Evolutionary conservation across 768 basidiomycete genomes (phyloP).

Genomic region (Lactifluus volemus): DNA sequence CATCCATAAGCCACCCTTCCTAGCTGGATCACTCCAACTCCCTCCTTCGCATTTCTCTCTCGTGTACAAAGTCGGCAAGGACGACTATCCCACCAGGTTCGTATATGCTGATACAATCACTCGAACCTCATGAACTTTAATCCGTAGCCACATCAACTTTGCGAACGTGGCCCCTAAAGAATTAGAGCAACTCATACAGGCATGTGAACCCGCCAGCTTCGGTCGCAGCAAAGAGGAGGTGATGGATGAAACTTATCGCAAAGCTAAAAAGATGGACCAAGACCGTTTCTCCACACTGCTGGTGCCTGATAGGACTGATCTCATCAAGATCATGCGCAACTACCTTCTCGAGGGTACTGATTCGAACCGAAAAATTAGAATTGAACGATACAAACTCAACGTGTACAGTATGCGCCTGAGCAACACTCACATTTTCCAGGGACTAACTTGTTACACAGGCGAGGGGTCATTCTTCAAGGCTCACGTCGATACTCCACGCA

Average conservation of each 20-base stretch:
- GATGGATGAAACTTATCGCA: constrained; percentile 38
- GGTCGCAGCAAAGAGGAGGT: constrained; percentile 31
- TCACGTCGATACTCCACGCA: constrained; percentile 41
- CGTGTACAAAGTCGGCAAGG: constrained; percentile 7
- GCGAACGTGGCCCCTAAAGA: constrained; percentile 1
- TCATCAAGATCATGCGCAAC: constrained; percentile 24
- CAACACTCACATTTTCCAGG: not conserved
- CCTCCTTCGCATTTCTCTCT: constrained; percentile 12
- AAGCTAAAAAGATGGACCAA: constrained; percentile 34
- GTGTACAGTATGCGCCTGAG: constrained; percentile 31
- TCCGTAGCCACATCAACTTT: constrained; percentile 4
- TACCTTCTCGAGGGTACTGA: constrained; percentile 22
- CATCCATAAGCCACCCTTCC: constrained; percentile 13
- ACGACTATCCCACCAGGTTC: not conserved
- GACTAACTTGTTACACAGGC: constrained; percentile 20
- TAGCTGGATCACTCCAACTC: constrained; percentile 13
- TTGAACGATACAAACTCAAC: constrained; percentile 39
- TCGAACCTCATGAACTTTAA: not conserved
- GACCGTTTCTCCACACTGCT: constrained; percentile 30
- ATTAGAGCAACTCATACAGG: constrained; percentile 25
- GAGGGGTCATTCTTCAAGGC: constrained; percentile 41
- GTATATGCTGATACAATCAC: too few species aligned
- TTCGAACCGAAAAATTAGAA: constrained; percentile 20
- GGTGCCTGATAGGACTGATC: constrained; percentile 23
- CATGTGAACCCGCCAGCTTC: constrained; percentile 36